Evolutionary conservation across 2,329 filamentous ascomycete species (phyloP).

Genomic region (Aspergillus sp.): DNA sequence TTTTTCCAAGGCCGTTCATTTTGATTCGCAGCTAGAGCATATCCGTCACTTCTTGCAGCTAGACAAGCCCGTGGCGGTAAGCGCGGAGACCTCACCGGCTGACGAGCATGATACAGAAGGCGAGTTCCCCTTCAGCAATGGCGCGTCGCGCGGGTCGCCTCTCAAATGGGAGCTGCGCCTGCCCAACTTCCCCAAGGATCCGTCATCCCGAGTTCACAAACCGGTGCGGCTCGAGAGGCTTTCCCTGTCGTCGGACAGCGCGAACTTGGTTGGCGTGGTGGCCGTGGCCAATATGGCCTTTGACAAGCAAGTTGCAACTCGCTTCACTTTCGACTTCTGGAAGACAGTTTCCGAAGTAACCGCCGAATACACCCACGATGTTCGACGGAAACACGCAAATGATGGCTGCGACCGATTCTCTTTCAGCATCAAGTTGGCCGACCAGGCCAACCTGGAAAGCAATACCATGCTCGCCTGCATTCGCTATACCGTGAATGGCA

Average conservation of each 20-base stretch:
- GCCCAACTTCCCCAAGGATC: constrained; percentile 69
- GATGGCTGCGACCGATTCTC: constrained; percentile 78
- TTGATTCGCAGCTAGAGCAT: constrained; percentile 91
- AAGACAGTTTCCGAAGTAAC: constrained; percentile 92
- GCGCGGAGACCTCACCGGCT: constrained; percentile 82
- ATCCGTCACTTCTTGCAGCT: constrained; percentile 92
- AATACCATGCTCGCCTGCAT: constrained; percentile 92
- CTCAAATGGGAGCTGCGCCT: constrained; percentile 84
- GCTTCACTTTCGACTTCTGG: constrained; percentile 97
- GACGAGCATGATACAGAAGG: constrained; percentile 77
- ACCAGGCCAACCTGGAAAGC: constrained; percentile 79
- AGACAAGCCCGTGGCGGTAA: constrained; percentile 90
- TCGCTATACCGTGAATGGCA: constrained; percentile 72
- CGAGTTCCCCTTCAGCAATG: constrained; percentile 73
- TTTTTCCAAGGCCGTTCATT: constrained; percentile 95
- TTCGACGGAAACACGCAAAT: constrained; percentile 53
- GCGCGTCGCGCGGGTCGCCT: constrained; percentile 42
- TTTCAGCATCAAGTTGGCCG: constrained; percentile 87
- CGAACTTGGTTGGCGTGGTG: constrained; percentile 72
- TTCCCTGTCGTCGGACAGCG: constrained; percentile 80
- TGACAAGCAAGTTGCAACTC: constrained; percentile 77
- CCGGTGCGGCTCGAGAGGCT: constrained; percentile 77
- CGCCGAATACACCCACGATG: constrained; percentile 77
- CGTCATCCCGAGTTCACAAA: constrained; percentile 46
- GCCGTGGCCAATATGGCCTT: constrained; percentile 84